phyloP scores from a whole-genome alignment of 768 basidiomycete species.

The Suillus lakei region DNA sequence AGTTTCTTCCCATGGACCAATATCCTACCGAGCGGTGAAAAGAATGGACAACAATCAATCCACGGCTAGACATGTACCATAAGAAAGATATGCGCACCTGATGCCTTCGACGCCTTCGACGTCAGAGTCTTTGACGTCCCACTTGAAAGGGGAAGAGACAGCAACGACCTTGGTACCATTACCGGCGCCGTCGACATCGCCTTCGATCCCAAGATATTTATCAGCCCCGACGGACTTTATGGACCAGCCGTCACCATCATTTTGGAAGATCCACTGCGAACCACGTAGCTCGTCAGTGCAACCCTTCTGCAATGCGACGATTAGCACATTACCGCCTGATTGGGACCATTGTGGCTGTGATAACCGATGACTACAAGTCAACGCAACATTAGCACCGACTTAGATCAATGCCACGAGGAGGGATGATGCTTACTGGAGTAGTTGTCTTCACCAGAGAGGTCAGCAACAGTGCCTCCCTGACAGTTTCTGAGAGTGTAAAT shows the following conservation, averaged over 20 bases:
- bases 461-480: conserved; percentile 55
- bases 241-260: conserved; percentile 41
- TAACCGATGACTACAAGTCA: conserved; percentile 52
- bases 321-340: conserved; percentile 49
- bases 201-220: conserved; percentile 46
- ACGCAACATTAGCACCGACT: not conserved
- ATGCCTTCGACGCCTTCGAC: conserved; percentile 40
- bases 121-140: conserved; percentile 55
- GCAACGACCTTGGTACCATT: conserved; percentile 50
- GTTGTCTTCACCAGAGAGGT: conserved; percentile 59
- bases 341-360: conserved; percentile 44
- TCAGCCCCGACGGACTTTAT: conserved; percentile 48
- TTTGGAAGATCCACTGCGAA: conserved; percentile 51
- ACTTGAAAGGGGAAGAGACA: conserved; percentile 40
- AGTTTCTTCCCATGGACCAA: conserved; percentile 47
- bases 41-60: not conserved
- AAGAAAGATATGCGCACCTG: conserved; percentile 41
- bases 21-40: conserved; percentile 37
- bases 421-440: conserved; percentile 41
- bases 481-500: conserved; percentile 55
- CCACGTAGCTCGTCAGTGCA: not conserved
- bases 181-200: conserved; percentile 7
- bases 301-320: not conserved
- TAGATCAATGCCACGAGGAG: not conserved
- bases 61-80: not conserved